Conservation (phyloP, 2,329 filamentous ascomycete genomes). For the Drechslerella stenobrocha region DNA sequence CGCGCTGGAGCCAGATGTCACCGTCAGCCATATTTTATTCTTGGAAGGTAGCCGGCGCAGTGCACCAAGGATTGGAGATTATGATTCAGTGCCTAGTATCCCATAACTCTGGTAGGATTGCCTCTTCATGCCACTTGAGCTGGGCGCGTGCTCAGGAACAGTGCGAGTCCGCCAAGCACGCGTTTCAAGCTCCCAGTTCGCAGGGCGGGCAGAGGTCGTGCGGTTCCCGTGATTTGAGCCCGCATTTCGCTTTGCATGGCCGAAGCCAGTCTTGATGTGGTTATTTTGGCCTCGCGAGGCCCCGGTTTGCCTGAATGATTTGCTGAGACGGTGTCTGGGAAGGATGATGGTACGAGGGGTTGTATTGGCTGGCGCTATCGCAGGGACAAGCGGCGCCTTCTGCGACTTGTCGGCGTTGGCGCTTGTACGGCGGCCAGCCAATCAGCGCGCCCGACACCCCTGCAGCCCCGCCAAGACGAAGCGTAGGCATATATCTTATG, state of each 20-base stretch:
- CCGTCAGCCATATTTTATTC: conserved; percentile 25
- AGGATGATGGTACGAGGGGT: conserved; percentile 33
- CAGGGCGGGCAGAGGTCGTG: conserved; percentile 13
- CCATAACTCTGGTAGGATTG: conserved; percentile 19
- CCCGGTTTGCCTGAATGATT: conserved; percentile 26
- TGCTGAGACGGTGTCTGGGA: conserved; percentile 28
- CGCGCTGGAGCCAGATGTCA: conserved; percentile 30
- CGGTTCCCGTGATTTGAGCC: conserved; percentile 19
- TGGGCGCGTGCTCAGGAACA: conserved; percentile 44
- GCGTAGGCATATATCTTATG: no score
- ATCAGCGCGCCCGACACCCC: conserved; percentile 32
- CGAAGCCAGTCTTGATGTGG: conserved; percentile 10
- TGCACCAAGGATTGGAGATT: conserved; percentile 42
- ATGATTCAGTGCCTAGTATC: conserved; percentile 21
- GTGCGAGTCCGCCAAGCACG: conserved; percentile 33
- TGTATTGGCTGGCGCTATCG: conserved; percentile 47
- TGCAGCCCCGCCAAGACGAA: conserved; percentile 28
- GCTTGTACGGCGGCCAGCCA: conserved; percentile 13
- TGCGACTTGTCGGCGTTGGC: conserved; percentile 3
- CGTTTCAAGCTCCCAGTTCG: conserved; percentile 36
- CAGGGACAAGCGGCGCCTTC: not conserved
- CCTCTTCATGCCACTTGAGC: conserved; percentile 15
- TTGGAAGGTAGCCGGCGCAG: conserved; percentile 21
- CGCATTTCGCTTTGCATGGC: conserved; percentile 37
- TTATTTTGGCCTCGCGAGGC: conserved; percentile 28